phyloP scores from a whole-genome alignment of 2,329 filamentous ascomycete genomes.

The Aspergillus aculeatinus region DNA sequence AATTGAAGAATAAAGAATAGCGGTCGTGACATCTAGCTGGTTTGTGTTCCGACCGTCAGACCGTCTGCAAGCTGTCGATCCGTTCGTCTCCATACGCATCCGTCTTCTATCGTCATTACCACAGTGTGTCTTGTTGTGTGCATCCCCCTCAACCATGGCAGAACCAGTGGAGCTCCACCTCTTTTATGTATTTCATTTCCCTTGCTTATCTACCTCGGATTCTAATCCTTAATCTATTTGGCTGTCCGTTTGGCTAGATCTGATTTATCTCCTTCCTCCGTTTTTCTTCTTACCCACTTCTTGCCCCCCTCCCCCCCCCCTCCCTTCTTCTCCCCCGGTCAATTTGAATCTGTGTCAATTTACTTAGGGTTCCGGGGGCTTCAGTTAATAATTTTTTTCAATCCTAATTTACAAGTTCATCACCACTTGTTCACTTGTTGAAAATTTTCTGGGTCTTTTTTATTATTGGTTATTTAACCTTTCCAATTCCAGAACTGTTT shows the following conservation, averaged over 20 bases:
- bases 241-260: conserved; percentile 3
- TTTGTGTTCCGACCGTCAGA: conserved; percentile 7
- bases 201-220: conserved; percentile 15
- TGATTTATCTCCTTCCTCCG: neutral
- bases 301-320: neutral
- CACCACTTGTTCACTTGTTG: neutral
- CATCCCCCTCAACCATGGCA: conserved; percentile 19
- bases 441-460: neutral
- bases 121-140: conserved; percentile 22
- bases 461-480: too few relatives aligned
- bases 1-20: conserved; percentile 4
- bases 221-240: conserved; percentile 8
- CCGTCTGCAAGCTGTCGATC: conserved; percentile 15
- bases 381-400: neutral
- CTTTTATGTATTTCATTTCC: conserved; percentile 27
- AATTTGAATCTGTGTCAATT: neutral
- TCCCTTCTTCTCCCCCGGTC: neutral
- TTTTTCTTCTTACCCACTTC: too few relatives aligned
- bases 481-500: neutral
- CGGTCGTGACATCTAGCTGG: conserved; percentile 13
- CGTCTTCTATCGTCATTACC: conserved; percentile 19
- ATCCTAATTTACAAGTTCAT: neutral
- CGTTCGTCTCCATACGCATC: conserved; percentile 22
- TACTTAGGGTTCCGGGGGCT: neutral
- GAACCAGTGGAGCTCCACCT: conserved; percentile 16